Conservation (phyloP, 306 rosid genomes). For the Amphicarpaea edgeworthii region DNA sequence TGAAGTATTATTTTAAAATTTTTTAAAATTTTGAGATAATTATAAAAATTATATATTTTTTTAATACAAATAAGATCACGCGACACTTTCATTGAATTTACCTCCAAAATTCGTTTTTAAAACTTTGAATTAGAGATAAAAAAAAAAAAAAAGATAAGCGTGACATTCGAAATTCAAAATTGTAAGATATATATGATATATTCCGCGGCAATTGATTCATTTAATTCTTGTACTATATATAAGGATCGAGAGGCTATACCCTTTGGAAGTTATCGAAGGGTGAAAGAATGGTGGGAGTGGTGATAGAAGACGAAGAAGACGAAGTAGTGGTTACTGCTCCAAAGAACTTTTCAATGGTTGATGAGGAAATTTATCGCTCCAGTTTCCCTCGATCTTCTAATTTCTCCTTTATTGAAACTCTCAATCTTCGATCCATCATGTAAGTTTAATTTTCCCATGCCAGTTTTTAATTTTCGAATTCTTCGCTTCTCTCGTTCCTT, state of each 20-base stretch:
- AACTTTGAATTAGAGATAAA: too few species aligned
- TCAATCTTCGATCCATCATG: constrained; percentile 77
- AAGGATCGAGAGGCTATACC: neutral
- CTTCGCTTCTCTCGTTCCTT: neutral
- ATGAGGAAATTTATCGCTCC: constrained; percentile 81
- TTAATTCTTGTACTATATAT: neutral
- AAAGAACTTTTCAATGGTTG: constrained; percentile 77
- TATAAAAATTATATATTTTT: too few species aligned
- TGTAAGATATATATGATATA: too few species aligned
- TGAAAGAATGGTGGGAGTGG: neutral
- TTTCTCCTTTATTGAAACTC: constrained; percentile 63
- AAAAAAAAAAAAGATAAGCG: neutral
- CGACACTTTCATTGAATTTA: too few species aligned
- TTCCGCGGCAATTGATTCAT: neutral
- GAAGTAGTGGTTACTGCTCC: constrained; percentile 66
- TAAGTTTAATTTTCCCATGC: constrained; percentile 36
- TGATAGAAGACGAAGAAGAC: neutral
- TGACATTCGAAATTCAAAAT: neutral
- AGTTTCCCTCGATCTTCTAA: constrained; percentile 70
- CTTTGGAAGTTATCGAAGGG: neutral
- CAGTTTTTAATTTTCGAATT: neutral
- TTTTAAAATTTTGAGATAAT: too few species aligned
- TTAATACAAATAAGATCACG: too few species aligned
- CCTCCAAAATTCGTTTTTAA: too few species aligned
- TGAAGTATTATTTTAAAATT: too few species aligned